Evolutionary conservation across 1,139 yeast species (phyloP).

Genomic region (Meyerozyma guilliermondii): DNA sequence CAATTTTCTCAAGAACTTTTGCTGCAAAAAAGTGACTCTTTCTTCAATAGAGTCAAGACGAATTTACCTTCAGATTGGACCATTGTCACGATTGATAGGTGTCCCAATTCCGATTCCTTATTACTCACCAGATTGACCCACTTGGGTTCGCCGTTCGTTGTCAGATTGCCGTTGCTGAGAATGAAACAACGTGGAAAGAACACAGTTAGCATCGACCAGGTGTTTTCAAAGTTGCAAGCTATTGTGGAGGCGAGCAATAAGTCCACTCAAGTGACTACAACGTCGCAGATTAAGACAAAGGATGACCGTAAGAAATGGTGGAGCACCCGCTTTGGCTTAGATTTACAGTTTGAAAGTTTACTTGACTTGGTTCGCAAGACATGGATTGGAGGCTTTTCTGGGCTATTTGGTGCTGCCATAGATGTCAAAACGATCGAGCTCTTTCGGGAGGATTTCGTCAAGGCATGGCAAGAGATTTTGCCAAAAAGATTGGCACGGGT

Average conservation of each 20-base stretch:
- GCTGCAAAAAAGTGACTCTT: constrained; percentile 4
- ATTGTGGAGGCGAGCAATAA: constrained; percentile 8
- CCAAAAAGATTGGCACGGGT: neutral
- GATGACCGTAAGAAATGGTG: constrained; percentile 77
- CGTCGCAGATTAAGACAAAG: constrained; percentile 46
- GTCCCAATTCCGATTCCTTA: constrained; percentile 54
- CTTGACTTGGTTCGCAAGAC: constrained; percentile 53
- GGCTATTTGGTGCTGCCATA: constrained; percentile 43
- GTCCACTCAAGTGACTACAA: constrained; percentile 52
- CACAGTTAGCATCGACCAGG: constrained; percentile 40
- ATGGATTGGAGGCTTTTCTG: constrained; percentile 82
- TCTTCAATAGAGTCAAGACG: constrained; percentile 9
- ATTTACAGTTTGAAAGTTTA: constrained; percentile 48
- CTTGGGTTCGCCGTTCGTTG: constrained; percentile 35
- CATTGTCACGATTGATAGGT: constrained; percentile 59
- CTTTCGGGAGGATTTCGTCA: constrained; percentile 36
- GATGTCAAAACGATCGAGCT: constrained; percentile 20
- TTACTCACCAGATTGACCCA: constrained; percentile 43
- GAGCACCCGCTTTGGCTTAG: constrained; percentile 61
- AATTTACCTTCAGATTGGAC: constrained; percentile 51
- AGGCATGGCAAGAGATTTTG: constrained; percentile 22
- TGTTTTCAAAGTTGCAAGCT: constrained; percentile 19
- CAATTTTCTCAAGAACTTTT: neutral
- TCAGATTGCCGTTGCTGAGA: constrained; percentile 60
- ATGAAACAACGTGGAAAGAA: constrained; percentile 36